phyloP scores from a whole-genome alignment of 805 yeast species.

The Suhomyces pyralidae region DNA sequence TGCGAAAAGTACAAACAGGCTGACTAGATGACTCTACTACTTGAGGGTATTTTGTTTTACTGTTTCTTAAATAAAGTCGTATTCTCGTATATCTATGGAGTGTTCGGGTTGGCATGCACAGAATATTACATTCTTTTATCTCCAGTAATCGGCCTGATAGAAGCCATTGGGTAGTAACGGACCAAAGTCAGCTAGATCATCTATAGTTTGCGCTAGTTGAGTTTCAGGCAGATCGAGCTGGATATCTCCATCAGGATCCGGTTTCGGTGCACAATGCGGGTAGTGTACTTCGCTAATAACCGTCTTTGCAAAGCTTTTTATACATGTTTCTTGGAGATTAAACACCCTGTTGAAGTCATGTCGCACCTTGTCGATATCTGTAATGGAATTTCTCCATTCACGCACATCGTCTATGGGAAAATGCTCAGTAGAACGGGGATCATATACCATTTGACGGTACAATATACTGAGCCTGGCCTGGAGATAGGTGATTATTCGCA shows the following conservation, averaged over 20 bases:
- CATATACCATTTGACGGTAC: slow-evolving; percentile 28
- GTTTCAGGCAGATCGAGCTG: background rate
- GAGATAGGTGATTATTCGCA: slow-evolving; percentile 30
- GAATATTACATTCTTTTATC: background rate
- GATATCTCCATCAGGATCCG: background rate
- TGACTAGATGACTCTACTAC: no score
- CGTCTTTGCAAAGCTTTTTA: slow-evolving; percentile 10
- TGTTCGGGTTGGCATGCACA: background rate
- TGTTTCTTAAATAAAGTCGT: background rate
- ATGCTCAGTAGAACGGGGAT: slow-evolving; percentile 11
- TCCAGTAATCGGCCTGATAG: background rate
- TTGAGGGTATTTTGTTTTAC: no score
- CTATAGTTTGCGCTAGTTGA: background rate
- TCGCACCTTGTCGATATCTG: slow-evolving; percentile 22
- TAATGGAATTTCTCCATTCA: slow-evolving; percentile 27
- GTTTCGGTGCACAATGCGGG: slow-evolving; percentile 2
- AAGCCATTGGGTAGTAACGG: background rate
- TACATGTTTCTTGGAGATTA: slow-evolving; percentile 25
- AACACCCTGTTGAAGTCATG: slow-evolving; percentile 18
- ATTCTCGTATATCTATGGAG: background rate
- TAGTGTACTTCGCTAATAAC: slow-evolving; percentile 7
- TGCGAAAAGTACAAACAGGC: background rate
- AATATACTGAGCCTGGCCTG: slow-evolving; percentile 25
- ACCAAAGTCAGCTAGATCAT: background rate
- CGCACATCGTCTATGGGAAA: slow-evolving; percentile 17